Base-by-base conservation (phyloP, 257 asterid species). In the Jasminum sambac region DNA sequence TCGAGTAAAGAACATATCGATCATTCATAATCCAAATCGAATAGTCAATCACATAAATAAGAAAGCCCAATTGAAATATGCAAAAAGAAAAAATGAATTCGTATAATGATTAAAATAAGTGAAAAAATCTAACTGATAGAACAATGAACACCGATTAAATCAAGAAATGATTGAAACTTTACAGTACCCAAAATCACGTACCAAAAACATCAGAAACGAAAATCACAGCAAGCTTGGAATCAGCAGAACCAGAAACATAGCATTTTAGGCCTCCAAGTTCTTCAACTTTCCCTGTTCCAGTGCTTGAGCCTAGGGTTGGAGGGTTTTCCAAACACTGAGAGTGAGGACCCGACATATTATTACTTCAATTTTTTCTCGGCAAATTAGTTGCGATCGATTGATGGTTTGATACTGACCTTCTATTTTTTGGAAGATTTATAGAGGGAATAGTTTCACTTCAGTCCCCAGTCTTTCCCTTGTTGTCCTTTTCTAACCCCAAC, bases 121-220 rank as follows among this genome's bases (percentile, higher is more conserved):
- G 3, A n/a, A 48, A 46, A n/a, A 48, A 13, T 9, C n/a, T 8
- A 4, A 16, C 57, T 4, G 57, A 16, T 21, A 46, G 57, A 46
- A n/a, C 58, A 16, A 16, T 16, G 57, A 46, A n/a, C 58, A 16
- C n/a, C 17, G 12, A 40, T 6, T 40, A 40, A n/a, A 17, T 8
- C 10, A 19, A n/a, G 4, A 21, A 52, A 50, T 17, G 6, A 19
- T 10, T 52, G 30, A 52, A 52, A 52, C 12, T 52, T 8, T 19
- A 9, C 34, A 21, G 8, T 24, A 55, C 6, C 62, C 62, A 55
- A 52, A 50, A 23, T 19, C 23, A 55, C 62, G 21, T 55, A 89
- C 96, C 96, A 72, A 41, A 85, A 72, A 83, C 66, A 79, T 89
- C 96, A n/a, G 91, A 64, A 67, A 80, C 36, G 30, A 85, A 73